phyloP scores from a whole-genome alignment of 495 filamentous ascomycete genomes.

The Penicillium diatomitis region DNA sequence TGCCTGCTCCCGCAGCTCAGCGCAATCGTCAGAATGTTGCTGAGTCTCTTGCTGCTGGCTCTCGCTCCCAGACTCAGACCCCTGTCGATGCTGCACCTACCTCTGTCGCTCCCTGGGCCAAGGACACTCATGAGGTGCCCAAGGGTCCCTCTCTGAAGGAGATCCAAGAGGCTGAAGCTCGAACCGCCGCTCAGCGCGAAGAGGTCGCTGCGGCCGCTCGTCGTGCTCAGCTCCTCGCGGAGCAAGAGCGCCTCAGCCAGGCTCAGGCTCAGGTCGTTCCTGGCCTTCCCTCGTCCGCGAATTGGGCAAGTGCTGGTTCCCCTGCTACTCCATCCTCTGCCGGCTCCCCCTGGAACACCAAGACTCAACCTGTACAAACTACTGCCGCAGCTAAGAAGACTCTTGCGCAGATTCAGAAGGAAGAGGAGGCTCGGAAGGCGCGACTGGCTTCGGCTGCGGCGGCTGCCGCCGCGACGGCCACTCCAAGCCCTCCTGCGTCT shows the following conservation, averaged over 20 bases:
- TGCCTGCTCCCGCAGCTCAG: constrained; percentile 81
- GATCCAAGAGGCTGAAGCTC: constrained; percentile 91
- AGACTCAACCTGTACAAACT: constrained; percentile 36
- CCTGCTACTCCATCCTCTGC: constrained; percentile 46
- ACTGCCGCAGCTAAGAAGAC: constrained; percentile 66
- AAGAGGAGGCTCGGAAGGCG: constrained; percentile 86
- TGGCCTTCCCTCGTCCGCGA: constrained; percentile 79
- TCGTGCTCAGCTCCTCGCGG: constrained; percentile 54
- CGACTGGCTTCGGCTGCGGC: constrained; percentile 49
- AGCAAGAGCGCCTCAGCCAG: constrained; percentile 74
- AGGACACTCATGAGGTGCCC: constrained; percentile 63
- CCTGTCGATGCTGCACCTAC: constrained; percentile 51
- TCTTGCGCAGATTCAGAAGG: constrained; percentile 89
- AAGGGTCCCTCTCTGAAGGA: constrained; percentile 93
- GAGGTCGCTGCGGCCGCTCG: constrained; percentile 74
- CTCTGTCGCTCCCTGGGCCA: constrained; percentile 89
- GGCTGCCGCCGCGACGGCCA: constrained; percentile 37
- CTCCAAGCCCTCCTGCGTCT: constrained; percentile 41
- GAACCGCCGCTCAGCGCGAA: constrained; percentile 85
- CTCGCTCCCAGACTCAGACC: constrained; percentile 68
- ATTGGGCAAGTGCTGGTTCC: constrained; percentile 74
- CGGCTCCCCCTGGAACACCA: constrained; percentile 58
- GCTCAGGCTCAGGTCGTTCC: constrained; percentile 48
- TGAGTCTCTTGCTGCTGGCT: constrained; percentile 63
- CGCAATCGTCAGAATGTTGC: constrained; percentile 75